Evolutionary conservation across 306 rosid genomes (phyloP).

Genomic region (Hippophae gyantsensis): DNA sequence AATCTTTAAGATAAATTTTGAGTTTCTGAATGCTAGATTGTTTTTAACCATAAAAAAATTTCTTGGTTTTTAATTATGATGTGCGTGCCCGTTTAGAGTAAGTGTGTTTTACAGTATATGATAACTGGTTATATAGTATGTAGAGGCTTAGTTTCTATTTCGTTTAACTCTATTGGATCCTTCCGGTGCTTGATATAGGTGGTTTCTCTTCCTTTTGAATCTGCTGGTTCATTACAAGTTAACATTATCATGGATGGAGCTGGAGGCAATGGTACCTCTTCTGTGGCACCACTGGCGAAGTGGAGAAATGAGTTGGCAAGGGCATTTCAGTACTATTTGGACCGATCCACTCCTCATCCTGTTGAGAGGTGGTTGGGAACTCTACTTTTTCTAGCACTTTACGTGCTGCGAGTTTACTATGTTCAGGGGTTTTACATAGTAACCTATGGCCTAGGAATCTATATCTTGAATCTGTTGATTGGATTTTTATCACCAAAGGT

Average conservation of each 20-base stretch:
- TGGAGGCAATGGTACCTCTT: slow-evolving; percentile 33
- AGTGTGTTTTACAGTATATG: no score
- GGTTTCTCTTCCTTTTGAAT: neutral
- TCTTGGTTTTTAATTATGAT: no score
- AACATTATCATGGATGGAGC: slow-evolving; percentile 39
- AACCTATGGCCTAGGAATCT: slow-evolving; percentile 56
- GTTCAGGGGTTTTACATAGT: slow-evolving; percentile 53
- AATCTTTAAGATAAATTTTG: neutral
- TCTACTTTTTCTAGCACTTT: slow-evolving; percentile 30
- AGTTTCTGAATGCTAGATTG: neutral
- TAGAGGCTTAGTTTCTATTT: no score
- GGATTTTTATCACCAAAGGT: slow-evolving; percentile 59
- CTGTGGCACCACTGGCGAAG: slow-evolving; percentile 40
- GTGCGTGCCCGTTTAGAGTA: no score
- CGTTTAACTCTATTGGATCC: neutral
- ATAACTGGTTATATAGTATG: no score
- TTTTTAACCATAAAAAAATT: neutral
- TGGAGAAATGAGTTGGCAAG: slow-evolving; percentile 41
- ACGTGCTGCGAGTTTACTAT: slow-evolving; percentile 45
- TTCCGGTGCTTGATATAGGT: neutral
- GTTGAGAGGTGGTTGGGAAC: slow-evolving; percentile 64
- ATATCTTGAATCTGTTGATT: slow-evolving; percentile 51
- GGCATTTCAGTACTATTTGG: slow-evolving; percentile 54
- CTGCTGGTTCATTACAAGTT: slow-evolving; percentile 16
- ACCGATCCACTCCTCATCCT: slow-evolving; percentile 47